Evolutionary conservation across 352 stramenopile genomes (phyloP).

Genomic region (Bremia lactucae): DNA sequence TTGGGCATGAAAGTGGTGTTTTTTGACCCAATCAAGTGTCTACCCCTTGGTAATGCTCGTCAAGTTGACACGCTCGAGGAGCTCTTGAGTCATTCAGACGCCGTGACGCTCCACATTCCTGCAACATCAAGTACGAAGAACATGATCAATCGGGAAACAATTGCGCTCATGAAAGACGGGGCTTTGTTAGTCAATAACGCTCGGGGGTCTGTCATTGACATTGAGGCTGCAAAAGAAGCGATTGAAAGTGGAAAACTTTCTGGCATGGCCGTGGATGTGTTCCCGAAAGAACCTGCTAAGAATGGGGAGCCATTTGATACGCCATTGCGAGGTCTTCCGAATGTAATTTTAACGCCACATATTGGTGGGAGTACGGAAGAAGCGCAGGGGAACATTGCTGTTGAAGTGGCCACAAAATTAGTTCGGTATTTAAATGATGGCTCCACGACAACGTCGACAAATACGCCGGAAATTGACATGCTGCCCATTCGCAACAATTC

Average conservation of each 20-base stretch:
- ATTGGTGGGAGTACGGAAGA: slow-evolving; percentile 94
- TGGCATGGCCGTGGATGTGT: slow-evolving; percentile 83
- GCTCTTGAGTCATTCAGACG: slow-evolving; percentile 81
- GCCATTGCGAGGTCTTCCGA: slow-evolving; percentile 84
- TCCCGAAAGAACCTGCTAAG: slow-evolving; percentile 78
- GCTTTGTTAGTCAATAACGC: slow-evolving; percentile 93
- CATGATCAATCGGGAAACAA: slow-evolving; percentile 87
- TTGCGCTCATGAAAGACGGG: slow-evolving; percentile 87
- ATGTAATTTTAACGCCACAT: slow-evolving; percentile 91
- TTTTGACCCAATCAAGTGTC: slow-evolving; percentile 86
- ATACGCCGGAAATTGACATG: slow-evolving; percentile 79
- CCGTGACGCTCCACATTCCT: slow-evolving; percentile 92
- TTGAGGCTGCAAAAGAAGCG: slow-evolving; percentile 85
- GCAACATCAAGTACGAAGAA: slow-evolving; percentile 88
- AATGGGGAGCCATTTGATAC: slow-evolving; percentile 81
- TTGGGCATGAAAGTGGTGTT: slow-evolving; percentile 93
- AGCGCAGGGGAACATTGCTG: slow-evolving; percentile 88
- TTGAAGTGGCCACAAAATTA: slow-evolving; percentile 71
- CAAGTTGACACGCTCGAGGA: slow-evolving; percentile 82
- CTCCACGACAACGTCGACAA: slow-evolving; percentile 66
- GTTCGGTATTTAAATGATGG: slow-evolving; percentile 78
- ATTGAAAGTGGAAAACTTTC: slow-evolving; percentile 78
- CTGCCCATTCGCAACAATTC: slow-evolving; percentile 57
- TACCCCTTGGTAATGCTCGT: slow-evolving; percentile 60
- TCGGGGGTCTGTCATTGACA: slow-evolving; percentile 90